These are phyloP conservation scores for Aureobasidium sp. DNA, from an alignment of 2,329 filamentous ascomycete species.

Conservation along the genomic window DNA sequence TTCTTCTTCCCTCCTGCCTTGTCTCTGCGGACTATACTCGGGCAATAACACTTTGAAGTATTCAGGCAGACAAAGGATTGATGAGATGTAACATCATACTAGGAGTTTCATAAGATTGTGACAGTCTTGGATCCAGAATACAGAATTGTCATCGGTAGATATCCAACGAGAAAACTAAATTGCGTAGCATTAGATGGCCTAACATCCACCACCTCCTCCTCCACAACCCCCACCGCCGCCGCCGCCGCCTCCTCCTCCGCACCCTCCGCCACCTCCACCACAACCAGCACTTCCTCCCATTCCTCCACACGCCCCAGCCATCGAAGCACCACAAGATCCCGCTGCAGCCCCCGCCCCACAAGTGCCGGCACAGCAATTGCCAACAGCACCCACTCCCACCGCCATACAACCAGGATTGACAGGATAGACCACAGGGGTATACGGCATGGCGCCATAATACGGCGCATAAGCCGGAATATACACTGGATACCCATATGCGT, in stretches of 20 bases:
- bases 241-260: constrained; percentile 38
- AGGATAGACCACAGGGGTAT: constrained; percentile 33
- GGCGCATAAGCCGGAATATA: constrained; percentile 41
- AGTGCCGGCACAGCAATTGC: constrained; percentile 44
- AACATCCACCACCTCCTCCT: constrained; percentile 11
- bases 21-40: not conserved
- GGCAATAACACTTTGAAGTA: too few species aligned
- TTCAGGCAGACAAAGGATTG: too few species aligned
- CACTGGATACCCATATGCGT: constrained; percentile 42
- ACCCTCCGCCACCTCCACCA: constrained; percentile 32
- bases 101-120: too few species aligned
- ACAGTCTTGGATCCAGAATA: too few species aligned
- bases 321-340: constrained; percentile 38
- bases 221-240: constrained; percentile 23
- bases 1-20: not conserved
- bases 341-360: constrained; percentile 35
- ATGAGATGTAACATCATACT: too few species aligned
- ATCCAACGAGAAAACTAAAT: too few species aligned
- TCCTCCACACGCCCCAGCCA: constrained; percentile 35
- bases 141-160: too few species aligned
- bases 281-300: constrained; percentile 34
- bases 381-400: constrained; percentile 32
- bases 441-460: constrained; percentile 34
- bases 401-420: constrained; percentile 41
- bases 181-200: not conserved